These are phyloP conservation scores for Mortierella polycephala DNA, from an alignment of 371 early-diverging fungal genomes.

Conservation along the genomic window DNA sequence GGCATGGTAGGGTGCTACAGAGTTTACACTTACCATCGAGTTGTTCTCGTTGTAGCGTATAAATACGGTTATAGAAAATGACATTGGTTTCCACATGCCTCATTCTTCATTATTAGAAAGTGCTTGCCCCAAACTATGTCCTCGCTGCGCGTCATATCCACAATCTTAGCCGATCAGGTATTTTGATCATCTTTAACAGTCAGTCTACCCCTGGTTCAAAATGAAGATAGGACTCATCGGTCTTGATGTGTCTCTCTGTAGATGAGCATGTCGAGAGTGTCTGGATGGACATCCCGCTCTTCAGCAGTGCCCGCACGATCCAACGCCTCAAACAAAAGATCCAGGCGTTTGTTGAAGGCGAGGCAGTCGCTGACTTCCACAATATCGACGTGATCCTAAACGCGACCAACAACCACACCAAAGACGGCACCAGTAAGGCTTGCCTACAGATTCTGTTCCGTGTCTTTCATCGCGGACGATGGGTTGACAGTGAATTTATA, in stretches of 20 bases:
- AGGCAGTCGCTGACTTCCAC: conserved; percentile 18
- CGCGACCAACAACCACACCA: conserved; percentile 42
- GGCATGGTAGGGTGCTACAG: conserved; percentile 23
- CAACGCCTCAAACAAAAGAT: conserved; percentile 41
- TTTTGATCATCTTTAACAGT: not conserved
- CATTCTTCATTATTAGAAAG: conserved; percentile 1
- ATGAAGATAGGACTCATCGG: not conserved
- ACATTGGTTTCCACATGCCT: not conserved
- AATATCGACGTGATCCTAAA: conserved; percentile 48
- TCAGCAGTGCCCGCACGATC: conserved; percentile 35
- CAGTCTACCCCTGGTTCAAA: not conserved
- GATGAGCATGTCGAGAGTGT: conserved; percentile 44
- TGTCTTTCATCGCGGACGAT: conserved; percentile 28
- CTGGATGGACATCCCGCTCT: conserved; percentile 45
- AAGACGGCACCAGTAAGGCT: conserved; percentile 39
- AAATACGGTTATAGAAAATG: not conserved
- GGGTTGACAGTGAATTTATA: conserved; percentile 23
- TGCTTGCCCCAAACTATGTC: conserved; percentile 28
- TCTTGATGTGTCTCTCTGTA: conserved; percentile 1
- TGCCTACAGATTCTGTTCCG: conserved; percentile 44
- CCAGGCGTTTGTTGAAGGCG: conserved; percentile 31
- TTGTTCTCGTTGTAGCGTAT: not conserved
- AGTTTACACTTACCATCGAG: not conserved
- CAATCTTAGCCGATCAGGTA: conserved; percentile 44
- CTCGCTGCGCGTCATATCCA: conserved; percentile 30